A percentile compares a stretch with the other conserved stretches of the same genome.
phyloP scores from a whole-genome alignment of 371 early-diverging fungal genomes.

The Haplosporangium sp. region DNA sequence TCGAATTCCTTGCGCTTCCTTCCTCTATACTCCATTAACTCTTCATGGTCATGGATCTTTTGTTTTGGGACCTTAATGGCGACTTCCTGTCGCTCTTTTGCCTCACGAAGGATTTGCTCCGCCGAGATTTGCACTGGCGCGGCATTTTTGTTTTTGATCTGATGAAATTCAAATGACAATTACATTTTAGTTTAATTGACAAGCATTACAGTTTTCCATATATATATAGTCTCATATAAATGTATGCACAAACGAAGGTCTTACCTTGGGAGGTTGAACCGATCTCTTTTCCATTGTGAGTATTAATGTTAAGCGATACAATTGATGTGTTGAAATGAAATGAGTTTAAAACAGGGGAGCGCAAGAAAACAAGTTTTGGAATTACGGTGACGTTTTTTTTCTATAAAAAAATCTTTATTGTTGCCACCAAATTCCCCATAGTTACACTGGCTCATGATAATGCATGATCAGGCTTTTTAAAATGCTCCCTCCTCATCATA shows the following conservation, averaged over 20 bases:
- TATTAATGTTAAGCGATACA: background rate
- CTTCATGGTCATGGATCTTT: conserved; percentile 93
- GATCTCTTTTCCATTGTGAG: conserved; percentile 37
- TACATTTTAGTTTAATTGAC: background rate
- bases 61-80: conserved; percentile 85
- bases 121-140: conserved; percentile 99
- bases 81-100: conserved; percentile 89
- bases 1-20: conserved; percentile 96
- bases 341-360: background rate
- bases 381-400: too few species aligned
- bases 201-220: background rate
- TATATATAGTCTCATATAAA: background rate
- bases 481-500: conserved; percentile 54
- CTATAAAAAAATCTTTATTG: too few species aligned
- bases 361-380: too few species aligned
- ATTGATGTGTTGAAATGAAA: background rate
- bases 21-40: conserved; percentile 89
- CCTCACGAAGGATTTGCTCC: conserved; percentile 97
- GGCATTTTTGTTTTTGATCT: conserved; percentile 98
- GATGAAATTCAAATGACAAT: background rate
- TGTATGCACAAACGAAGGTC: background rate
- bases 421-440: too few species aligned
- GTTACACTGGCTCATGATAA: background rate
- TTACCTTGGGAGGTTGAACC: conserved; percentile 36
- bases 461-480: conserved; percentile 6